Percentiles rank a stretch among this genome's conserved stretches.
Evolutionary conservation across 2,329 filamentous ascomycete species (phyloP).

Genomic region (Westerdykella ornata): DNA sequence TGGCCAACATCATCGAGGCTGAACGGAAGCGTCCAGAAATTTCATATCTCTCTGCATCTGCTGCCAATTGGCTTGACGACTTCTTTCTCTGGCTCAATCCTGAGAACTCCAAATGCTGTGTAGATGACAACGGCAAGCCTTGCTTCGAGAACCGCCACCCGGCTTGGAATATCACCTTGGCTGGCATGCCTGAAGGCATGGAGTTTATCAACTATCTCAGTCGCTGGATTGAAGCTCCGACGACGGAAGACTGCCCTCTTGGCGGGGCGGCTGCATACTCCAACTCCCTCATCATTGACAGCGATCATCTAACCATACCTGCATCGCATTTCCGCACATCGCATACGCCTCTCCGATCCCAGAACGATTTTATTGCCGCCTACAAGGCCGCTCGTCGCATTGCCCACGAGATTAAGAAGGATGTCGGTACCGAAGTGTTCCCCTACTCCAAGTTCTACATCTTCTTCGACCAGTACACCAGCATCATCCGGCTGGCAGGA

Average conservation of each 20-base stretch:
- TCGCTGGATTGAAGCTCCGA: slow-evolving; percentile 75
- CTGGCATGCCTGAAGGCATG: slow-evolving; percentile 86
- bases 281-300: slow-evolving; percentile 72
- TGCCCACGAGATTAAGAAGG: slow-evolving; percentile 62
- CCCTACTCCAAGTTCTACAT: slow-evolving; percentile 98
- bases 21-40: slow-evolving; percentile 84
- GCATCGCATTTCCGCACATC: slow-evolving; percentile 89
- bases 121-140: slow-evolving; percentile 55
- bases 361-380: slow-evolving; percentile 86
- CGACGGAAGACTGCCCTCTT: slow-evolving; percentile 76
- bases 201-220: slow-evolving; percentile 84
- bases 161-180: slow-evolving; percentile 80
- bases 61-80: slow-evolving; percentile 95
- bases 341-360: slow-evolving; percentile 78
- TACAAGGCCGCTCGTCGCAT: slow-evolving; percentile 88
- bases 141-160: slow-evolving; percentile 76
- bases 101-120: slow-evolving; percentile 58
- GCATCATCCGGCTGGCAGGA: slow-evolving; percentile 72
- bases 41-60: slow-evolving; percentile 80
- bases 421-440: slow-evolving; percentile 77
- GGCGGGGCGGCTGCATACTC: slow-evolving; percentile 85
- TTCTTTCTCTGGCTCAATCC: slow-evolving; percentile 97
- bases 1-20: slow-evolving; percentile 86
- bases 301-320: slow-evolving; percentile 58
- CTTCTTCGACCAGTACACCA: slow-evolving; percentile 95